A percentile compares a stretch with the other conserved stretches of the same genome.
These are phyloP conservation scores for Kluyveromyces lactis DNA, from an alignment of 805 yeast genomes.

Conservation along the genomic window DNA sequence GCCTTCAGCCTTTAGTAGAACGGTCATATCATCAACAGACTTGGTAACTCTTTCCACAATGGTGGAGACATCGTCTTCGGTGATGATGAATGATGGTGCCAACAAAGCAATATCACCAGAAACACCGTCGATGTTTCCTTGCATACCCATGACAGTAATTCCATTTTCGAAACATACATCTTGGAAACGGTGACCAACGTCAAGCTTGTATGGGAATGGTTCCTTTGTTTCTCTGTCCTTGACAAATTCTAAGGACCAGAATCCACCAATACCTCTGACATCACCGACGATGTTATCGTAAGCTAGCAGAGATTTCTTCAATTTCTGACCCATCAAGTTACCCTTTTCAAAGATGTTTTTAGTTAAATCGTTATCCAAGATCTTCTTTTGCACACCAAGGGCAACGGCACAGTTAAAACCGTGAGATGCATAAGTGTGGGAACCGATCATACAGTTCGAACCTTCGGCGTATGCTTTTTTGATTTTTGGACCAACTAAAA, in stretches of 20 bases:
- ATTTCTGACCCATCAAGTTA: constrained; percentile 31
- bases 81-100: constrained; percentile 40
- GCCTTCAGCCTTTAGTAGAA: constrained; percentile 14
- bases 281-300: constrained; percentile 42
- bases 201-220: constrained; percentile 33
- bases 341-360: constrained; percentile 39
- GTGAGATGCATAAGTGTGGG: constrained; percentile 45
- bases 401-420: constrained; percentile 41
- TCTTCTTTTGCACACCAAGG: constrained; percentile 38
- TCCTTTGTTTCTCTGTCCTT: constrained; percentile 44
- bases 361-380: constrained; percentile 27
- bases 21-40: constrained; percentile 31
- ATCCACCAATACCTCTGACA: constrained; percentile 55
- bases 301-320: constrained; percentile 27
- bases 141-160: constrained; percentile 38
- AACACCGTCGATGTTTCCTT: constrained; percentile 35
- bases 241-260: constrained; percentile 51
- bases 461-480: constrained; percentile 33
- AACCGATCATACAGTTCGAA: constrained; percentile 35
- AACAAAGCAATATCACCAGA: constrained; percentile 39
- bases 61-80: constrained; percentile 35
- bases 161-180: constrained; percentile 37
- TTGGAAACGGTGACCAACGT: constrained; percentile 31
- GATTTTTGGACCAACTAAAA: constrained; percentile 34
- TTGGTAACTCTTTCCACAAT: constrained; percentile 34